Conservation (phyloP, 1,139 yeast genomes). For the Zygosaccharomyces sapae region DNA sequence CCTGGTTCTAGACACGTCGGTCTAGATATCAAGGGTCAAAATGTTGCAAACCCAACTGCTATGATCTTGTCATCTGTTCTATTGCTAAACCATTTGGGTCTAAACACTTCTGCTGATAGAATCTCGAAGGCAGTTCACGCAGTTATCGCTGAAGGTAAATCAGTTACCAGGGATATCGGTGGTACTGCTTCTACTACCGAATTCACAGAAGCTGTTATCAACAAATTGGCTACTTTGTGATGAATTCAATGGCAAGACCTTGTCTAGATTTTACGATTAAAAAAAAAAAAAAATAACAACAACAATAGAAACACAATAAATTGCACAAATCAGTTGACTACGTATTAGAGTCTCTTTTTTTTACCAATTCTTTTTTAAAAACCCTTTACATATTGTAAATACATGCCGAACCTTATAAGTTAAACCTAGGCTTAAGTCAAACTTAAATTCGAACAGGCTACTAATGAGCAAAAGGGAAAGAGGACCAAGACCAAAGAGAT, state of each 20-base stretch:
- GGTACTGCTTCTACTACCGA: conserved; percentile 87
- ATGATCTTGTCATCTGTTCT: conserved; percentile 87
- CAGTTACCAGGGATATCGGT: conserved; percentile 81
- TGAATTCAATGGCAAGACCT: conserved; percentile 3
- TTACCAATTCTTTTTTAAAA: not conserved
- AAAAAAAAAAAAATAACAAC: not conserved
- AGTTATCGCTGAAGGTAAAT: conserved; percentile 82
- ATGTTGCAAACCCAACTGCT: conserved; percentile 97
- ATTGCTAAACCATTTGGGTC: conserved; percentile 92
- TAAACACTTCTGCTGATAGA: conserved; percentile 76
- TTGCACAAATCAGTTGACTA: not conserved
- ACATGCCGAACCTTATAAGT: not conserved
- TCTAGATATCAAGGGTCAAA: conserved; percentile 89
- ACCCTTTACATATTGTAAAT: not conserved
- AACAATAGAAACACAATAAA: not conserved
- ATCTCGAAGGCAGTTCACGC: conserved; percentile 85
- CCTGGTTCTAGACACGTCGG: conserved; percentile 99
- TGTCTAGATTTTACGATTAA: conserved; percentile 1
- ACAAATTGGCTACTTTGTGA: conserved; percentile 27
- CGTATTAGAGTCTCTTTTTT: not conserved
- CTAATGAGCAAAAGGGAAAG: not conserved
- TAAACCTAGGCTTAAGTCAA: not conserved
- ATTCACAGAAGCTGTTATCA: conserved; percentile 54
- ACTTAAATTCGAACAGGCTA: not conserved
- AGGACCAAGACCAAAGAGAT: conserved; percentile 1